phyloP scores from a whole-genome alignment of 306 rosid species.

The Cyclanthera cordifolia region DNA sequence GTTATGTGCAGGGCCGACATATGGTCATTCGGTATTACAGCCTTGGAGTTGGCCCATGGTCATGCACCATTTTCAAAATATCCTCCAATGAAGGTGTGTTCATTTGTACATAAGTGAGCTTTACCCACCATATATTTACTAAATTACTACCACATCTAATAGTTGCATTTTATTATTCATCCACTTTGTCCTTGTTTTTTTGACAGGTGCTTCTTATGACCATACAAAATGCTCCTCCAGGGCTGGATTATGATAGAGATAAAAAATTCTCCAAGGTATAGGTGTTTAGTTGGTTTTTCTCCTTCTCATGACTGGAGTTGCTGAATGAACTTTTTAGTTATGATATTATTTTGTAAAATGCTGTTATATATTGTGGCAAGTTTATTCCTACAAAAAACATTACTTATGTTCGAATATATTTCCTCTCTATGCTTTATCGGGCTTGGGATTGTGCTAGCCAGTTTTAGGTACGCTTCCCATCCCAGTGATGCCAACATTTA shows the following conservation, averaged over 20 bases:
- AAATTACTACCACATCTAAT: neutral
- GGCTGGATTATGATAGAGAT: constrained; percentile 97
- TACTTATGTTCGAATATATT: neutral
- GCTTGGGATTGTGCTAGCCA: neutral
- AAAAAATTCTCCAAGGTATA: constrained; percentile 94
- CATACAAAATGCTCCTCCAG: constrained; percentile 99
- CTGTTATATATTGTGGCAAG: neutral
- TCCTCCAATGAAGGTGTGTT: constrained; percentile 48
- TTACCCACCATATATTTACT: neutral
- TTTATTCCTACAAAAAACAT: neutral
- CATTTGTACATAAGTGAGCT: neutral
- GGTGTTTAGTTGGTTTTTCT: constrained; percentile 34
- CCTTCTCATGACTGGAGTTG: constrained; percentile 31
- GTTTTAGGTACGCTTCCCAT: constrained; percentile 1
- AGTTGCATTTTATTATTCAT: neutral
- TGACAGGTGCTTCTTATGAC: constrained; percentile 91
- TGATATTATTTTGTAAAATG: neutral
- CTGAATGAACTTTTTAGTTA: neutral
- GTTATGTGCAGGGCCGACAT: constrained; percentile 48
- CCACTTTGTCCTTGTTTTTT: constrained; percentile 5
- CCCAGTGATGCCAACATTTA: constrained; percentile 3
- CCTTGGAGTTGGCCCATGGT: constrained; percentile 51
- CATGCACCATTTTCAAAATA: constrained; percentile 47
- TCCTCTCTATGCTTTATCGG: neutral
- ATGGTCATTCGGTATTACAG: constrained; percentile 53